A percentile compares a stretch with the other conserved stretches of the same genome.
These are phyloP conservation scores for Eutypella sp. DNA, from an alignment of 2,329 filamentous ascomycete genomes.

Conservation along the genomic window DNA sequence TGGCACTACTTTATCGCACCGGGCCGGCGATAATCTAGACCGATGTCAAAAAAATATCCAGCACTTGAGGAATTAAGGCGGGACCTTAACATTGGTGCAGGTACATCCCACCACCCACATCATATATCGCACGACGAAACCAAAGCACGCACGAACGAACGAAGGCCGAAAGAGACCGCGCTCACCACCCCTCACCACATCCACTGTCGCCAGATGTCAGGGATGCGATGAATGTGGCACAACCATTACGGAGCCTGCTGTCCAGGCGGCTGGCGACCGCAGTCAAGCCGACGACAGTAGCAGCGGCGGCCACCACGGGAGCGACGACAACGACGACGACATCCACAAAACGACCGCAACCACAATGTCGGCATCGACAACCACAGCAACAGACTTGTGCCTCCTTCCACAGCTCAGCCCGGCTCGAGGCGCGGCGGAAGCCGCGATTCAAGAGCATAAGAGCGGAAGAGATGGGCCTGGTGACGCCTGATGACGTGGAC, in stretches of 20 bases:
- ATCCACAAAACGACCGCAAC: constrained; percentile 7
- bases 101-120: too few relatives aligned
- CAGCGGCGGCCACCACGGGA: constrained; percentile 12
- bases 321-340: constrained; percentile 14
- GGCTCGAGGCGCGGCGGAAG: constrained; percentile 40
- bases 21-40: background rate
- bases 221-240: constrained; percentile 50
- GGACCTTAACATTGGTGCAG: too few relatives aligned
- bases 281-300: constrained; percentile 16
- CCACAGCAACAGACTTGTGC: constrained; percentile 31
- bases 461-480: constrained; percentile 47
- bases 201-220: constrained; percentile 10
- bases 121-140: too few relatives aligned
- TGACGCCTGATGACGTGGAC: constrained; percentile 38
- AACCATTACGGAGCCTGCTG: constrained; percentile 49
- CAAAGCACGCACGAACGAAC: background rate
- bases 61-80: background rate
- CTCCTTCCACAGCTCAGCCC: constrained; percentile 49
- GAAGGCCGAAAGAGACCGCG: constrained; percentile 2
- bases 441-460: constrained; percentile 49
- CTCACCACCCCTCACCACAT: constrained; percentile 18
- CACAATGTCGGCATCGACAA: background rate
- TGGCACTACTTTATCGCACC: background rate
- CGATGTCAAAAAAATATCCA: constrained; percentile 1
- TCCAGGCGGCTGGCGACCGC: constrained; percentile 42